These are phyloP conservation scores for Aspergillus arachidicola DNA, from an alignment of 2,329 filamentous ascomycete species.

Conservation along the genomic window DNA sequence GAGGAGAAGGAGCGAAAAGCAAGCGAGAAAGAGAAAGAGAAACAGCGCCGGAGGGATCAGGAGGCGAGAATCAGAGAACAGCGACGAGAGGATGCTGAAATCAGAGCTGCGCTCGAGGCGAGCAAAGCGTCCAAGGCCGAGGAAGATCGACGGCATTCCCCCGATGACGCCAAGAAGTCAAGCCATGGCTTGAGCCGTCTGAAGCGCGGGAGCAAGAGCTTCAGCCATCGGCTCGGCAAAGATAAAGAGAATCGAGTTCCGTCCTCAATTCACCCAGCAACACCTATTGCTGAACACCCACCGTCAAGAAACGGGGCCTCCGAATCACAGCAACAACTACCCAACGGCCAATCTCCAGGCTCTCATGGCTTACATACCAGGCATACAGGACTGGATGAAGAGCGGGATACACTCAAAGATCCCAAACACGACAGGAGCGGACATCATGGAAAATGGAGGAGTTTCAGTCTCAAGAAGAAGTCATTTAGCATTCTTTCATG, in stretches of 20 bases:
- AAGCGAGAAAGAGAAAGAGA: conserved; percentile 51
- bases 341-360: conserved; percentile 7
- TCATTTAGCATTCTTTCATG: conserved; percentile 41
- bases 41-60: conserved; percentile 57
- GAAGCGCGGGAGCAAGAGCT: conserved; percentile 73
- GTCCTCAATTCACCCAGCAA: conserved; percentile 28
- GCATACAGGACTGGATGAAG: conserved; percentile 21
- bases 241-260: conserved; percentile 40
- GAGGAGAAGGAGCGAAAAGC: conserved; percentile 62
- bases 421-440: conserved; percentile 21
- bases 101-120: conserved; percentile 65
- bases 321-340: conserved; percentile 14
- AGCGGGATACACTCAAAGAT: conserved; percentile 23
- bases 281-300: conserved; percentile 24
- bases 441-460: conserved; percentile 37
- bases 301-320: conserved; percentile 12
- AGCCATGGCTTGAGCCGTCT: conserved; percentile 63
- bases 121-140: conserved; percentile 66
- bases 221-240: conserved; percentile 68
- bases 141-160: conserved; percentile 45
- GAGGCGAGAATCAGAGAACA: conserved; percentile 55
- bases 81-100: conserved; percentile 59
- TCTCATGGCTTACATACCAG: conserved; percentile 6
- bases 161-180: conserved; percentile 47
- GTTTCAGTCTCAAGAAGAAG: conserved; percentile 49